A percentile compares a stretch with the other conserved stretches of the same genome.
Evolutionary conservation across 208 protist genomes (phyloP).

Genomic region (Leishmania aethiopica): DNA sequence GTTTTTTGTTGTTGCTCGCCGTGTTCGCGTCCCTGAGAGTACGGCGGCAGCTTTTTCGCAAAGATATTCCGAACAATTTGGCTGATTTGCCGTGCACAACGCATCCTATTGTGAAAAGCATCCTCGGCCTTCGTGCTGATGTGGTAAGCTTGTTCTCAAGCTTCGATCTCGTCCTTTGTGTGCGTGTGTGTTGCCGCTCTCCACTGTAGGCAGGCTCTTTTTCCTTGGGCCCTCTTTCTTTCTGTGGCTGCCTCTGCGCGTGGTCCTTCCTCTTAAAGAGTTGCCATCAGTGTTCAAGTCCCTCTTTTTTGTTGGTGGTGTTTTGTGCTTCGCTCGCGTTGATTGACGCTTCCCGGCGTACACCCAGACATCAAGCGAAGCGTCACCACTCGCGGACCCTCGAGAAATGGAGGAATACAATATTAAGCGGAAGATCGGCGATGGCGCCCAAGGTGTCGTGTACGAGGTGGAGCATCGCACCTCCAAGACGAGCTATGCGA

Average conservation of each 20-base stretch:
- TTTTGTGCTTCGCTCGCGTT: background rate
- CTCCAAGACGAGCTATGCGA: constrained; percentile 63
- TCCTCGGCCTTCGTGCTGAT: background rate
- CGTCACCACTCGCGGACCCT: background rate
- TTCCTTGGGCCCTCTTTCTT: constrained; percentile 10
- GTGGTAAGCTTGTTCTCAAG: background rate
- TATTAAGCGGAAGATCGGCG: constrained; percentile 64
- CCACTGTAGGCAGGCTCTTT: constrained; percentile 10
- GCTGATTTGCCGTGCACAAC: background rate
- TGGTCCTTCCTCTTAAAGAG: background rate
- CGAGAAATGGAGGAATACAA: constrained; percentile 82
- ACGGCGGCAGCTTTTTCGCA: background rate
- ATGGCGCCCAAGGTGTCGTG: constrained; percentile 83
- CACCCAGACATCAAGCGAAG: background rate
- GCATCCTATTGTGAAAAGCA: background rate
- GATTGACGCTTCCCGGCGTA: background rate
- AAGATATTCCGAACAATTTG: background rate
- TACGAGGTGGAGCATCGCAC: constrained; percentile 64
- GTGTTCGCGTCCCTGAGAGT: background rate
- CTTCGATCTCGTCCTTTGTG: background rate
- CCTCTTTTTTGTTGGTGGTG: background rate
- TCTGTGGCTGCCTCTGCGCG: background rate
- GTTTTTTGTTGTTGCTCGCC: background rate
- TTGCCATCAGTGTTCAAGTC: background rate
- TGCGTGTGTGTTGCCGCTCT: background rate